These are phyloP conservation scores for Myxozyma mucilagina DNA, from an alignment of 805 yeast species.

Conservation along the genomic window DNA sequence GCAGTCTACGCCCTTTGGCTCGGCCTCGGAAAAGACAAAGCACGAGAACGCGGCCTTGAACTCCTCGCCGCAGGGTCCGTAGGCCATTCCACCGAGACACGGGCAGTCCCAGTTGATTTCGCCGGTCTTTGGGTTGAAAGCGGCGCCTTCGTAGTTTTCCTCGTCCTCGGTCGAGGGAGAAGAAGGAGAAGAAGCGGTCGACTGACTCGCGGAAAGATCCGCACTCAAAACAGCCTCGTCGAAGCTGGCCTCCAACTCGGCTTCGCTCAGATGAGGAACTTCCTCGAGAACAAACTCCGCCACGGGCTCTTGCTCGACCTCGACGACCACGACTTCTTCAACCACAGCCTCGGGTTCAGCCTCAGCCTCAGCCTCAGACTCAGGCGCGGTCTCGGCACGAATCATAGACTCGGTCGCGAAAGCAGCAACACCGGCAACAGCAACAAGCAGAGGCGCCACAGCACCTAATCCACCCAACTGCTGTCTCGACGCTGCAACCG, in stretches of 20 bases:
- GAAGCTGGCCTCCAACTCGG: slow-evolving; percentile 11
- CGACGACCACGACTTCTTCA: slow-evolving; percentile 1
- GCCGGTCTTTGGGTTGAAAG: slow-evolving; percentile 95
- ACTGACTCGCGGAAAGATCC: neutral
- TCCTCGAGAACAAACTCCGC: neutral
- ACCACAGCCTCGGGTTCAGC: neutral
- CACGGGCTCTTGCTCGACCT: too few relatives aligned
- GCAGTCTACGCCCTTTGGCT: slow-evolving; percentile 96
- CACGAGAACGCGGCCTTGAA: slow-evolving; percentile 93
- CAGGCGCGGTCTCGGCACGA: neutral
- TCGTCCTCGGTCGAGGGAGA: too few relatives aligned
- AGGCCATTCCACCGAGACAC: slow-evolving; percentile 98
- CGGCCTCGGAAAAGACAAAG: slow-evolving; percentile 88
- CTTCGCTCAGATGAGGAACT: slow-evolving; percentile 3
- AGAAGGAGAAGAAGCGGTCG: too few relatives aligned
- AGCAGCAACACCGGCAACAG: neutral
- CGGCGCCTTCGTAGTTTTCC: slow-evolving; percentile 44
- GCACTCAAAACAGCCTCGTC: slow-evolving; percentile 4
- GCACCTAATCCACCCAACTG: neutral
- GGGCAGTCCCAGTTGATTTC: slow-evolving; percentile 99
- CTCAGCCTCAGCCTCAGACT: neutral
- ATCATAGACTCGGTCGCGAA: neutral
- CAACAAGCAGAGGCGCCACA: neutral
- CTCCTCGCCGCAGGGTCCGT: slow-evolving; percentile 97
- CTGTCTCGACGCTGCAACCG: neutral